These are phyloP conservation scores for Lodderomyces elongisporus DNA, from an alignment of 1,139 yeast species.

Conservation along the genomic window DNA sequence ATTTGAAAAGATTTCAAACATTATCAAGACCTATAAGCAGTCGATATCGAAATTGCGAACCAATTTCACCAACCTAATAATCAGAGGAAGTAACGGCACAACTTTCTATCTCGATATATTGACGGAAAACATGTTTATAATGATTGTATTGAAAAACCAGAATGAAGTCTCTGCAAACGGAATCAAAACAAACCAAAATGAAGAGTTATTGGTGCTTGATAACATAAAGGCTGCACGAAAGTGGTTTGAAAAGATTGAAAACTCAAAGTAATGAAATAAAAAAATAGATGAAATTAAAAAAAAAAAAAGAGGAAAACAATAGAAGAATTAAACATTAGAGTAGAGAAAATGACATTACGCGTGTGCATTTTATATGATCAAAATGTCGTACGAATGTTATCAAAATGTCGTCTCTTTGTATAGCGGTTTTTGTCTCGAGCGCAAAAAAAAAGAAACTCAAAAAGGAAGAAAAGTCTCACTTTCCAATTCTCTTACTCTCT, in stretches of 20 bases:
- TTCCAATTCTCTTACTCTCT: too few relatives aligned
- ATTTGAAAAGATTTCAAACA: slow-evolving; percentile 89
- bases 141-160: slow-evolving; percentile 56
- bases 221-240: slow-evolving; percentile 64
- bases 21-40: slow-evolving; percentile 91
- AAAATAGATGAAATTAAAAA: too few relatives aligned
- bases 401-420: too few relatives aligned
- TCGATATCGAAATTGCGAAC: slow-evolving; percentile 85
- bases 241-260: slow-evolving; percentile 61
- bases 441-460: too few relatives aligned
- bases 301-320: not conserved
- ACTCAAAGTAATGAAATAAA: slow-evolving; percentile 4
- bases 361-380: too few relatives aligned
- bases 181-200: slow-evolving; percentile 32
- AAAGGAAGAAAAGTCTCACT: too few relatives aligned
- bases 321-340: not conserved
- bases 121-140: slow-evolving; percentile 69
- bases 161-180: slow-evolving; percentile 10
- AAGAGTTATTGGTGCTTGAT: slow-evolving; percentile 59
- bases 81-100: slow-evolving; percentile 68
- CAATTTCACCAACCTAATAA: slow-evolving; percentile 70
- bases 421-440: too few relatives aligned
- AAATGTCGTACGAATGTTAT: too few relatives aligned
- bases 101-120: slow-evolving; percentile 64
- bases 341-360: not conserved